Conservation (phyloP, 345 rosid species). For the Bretschneidera sinensis region DNA sequence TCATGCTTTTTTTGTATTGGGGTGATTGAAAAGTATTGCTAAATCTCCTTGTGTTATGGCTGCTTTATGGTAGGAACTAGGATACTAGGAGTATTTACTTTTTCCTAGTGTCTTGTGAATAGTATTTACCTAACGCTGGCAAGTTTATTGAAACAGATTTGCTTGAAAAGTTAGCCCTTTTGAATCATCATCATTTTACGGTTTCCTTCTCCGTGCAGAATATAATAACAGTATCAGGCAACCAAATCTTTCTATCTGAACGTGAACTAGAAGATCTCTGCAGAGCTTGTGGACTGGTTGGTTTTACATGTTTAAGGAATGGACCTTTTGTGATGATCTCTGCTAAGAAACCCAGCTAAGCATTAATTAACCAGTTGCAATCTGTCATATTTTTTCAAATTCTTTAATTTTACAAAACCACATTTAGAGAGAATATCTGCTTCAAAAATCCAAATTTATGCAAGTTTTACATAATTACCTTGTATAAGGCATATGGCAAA, state of each 20-base stretch:
- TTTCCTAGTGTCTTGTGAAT: no score
- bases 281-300: slow-evolving; percentile 68
- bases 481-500: neutral
- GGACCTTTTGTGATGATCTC: slow-evolving; percentile 66
- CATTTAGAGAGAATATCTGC: neutral
- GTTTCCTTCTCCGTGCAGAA: slow-evolving; percentile 28
- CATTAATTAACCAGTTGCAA: neutral
- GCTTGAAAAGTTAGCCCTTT: no score
- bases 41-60: no score
- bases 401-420: neutral
- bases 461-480: neutral
- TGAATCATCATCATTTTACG: no score
- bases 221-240: slow-evolving; percentile 43
- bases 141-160: no score
- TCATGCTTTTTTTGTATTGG: no score
- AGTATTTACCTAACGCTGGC: no score
- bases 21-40: no score
- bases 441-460: neutral
- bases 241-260: slow-evolving; percentile 49
- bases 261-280: slow-evolving; percentile 78
- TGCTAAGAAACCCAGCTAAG: slow-evolving; percentile 59
- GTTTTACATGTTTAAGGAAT: slow-evolving; percentile 51
- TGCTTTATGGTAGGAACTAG: no score
- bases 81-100: no score
- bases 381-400: no score